Evolutionary conservation across 2,329 filamentous ascomycete genomes (phyloP).

Genomic region (Pyricularia grisea): DNA sequence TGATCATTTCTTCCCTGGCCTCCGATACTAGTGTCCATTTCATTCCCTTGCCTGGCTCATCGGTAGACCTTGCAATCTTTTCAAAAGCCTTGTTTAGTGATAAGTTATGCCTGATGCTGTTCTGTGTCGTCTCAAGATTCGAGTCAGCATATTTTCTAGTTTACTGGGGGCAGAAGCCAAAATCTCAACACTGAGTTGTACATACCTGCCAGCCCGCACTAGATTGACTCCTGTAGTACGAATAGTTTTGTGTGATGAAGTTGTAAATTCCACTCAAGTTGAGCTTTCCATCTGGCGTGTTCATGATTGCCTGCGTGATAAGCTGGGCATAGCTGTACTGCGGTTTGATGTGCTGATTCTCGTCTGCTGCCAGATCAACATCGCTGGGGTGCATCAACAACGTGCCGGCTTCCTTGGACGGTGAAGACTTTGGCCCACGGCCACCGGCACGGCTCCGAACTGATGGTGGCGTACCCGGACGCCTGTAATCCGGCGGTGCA

Average conservation of each 20-base stretch:
- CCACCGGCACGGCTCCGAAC: slow-evolving; percentile 23
- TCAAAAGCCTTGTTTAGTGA: slow-evolving; percentile 92
- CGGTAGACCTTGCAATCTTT: slow-evolving; percentile 83
- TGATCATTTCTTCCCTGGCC: slow-evolving; percentile 77
- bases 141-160: background rate
- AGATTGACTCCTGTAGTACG: slow-evolving; percentile 79
- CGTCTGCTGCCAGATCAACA: slow-evolving; percentile 72
- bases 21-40: slow-evolving; percentile 93
- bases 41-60: slow-evolving; percentile 97
- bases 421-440: slow-evolving; percentile 27
- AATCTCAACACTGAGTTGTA: slow-evolving; percentile 7
- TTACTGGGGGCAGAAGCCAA: background rate
- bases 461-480: slow-evolving; percentile 51
- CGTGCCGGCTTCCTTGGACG: slow-evolving; percentile 25
- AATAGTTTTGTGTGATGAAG: slow-evolving; percentile 84
- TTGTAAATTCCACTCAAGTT: slow-evolving; percentile 90
- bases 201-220: slow-evolving; percentile 81
- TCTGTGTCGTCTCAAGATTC: slow-evolving; percentile 36
- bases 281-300: slow-evolving; percentile 76
- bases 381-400: slow-evolving; percentile 41
- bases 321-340: slow-evolving; percentile 94
- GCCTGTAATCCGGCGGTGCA: slow-evolving; percentile 49
- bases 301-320: slow-evolving; percentile 92
- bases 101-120: slow-evolving; percentile 93
- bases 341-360: slow-evolving; percentile 85